Base-by-base conservation (phyloP, 2,329 filamentous ascomycete species). In the Chaetoscypha palmicola region DNA sequence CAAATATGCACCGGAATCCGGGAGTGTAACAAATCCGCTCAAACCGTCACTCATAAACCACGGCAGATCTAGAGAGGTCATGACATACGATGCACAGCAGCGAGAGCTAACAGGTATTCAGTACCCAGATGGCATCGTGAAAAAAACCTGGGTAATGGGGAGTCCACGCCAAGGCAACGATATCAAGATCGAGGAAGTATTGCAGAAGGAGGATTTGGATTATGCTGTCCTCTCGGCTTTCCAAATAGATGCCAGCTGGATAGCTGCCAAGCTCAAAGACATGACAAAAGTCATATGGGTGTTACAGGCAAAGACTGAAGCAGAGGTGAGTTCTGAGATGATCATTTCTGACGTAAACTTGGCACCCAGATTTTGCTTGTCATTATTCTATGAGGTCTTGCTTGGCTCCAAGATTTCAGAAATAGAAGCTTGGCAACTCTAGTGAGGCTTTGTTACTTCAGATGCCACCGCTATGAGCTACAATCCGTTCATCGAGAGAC, bases 211-310 rank as follows among this genome's bases (percentile, higher is more conserved):
- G 1, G 73, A 81, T 10, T 69, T 97, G 7, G 70, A 85, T 39
- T 76, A 88, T 30, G 90, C 87, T 1, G 76, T 97, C 0, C 67
- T 97, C 4, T 94, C 89, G 54, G 86, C 91, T 0, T 97, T 85
- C 55, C 79, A 91, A 60, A 92, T 86, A 80, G 83, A 97, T 50
- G 76, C 83, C 11, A 74, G 83, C 21, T 62, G 58, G 58, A 43
- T 62, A 5, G 38, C 31, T 12, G 41, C 44, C 10, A 94, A 92
- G 60, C 62, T 94, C 21, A 70, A 87, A 48, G 55, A 51, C 9
- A 72, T 62, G 43, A 86, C 82, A 0, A 81, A 77, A 52, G 66
- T 87, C n/a, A 54, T 79, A 17, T 69, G 86, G 44, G 60, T 81
- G 32, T 72, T 76, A 2, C 79, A 71, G 58, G 77, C 77, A 3